Base-by-base conservation (phyloP, 2,329 filamentous ascomycete species). In the Elsinoe arachidis region DNA sequence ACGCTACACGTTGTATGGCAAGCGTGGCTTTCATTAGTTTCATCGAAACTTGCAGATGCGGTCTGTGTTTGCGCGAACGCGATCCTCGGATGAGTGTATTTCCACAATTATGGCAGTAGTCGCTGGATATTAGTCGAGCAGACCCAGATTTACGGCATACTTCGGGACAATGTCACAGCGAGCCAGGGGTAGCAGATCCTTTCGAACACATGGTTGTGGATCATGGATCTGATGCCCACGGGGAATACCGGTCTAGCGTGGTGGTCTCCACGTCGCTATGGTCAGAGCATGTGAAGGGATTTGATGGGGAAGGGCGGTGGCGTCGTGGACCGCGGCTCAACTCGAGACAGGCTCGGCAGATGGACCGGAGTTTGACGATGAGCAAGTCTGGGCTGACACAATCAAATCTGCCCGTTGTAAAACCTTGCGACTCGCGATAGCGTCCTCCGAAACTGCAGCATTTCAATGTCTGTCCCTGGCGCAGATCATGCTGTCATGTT, bases 21-120 rank as follows among this genome's bases (percentile, higher is more conserved):
- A 43, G 38, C 38, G 38, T 43, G 38, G 38, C 38, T 43, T 43
- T 43, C 38, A 43, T 43, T 43, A 43, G 38, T 43, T n/a, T 43
- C 14, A 43, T 43, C 9, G 38, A 3, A 19, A 43, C 19, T 17
- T 15, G 15, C 19, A n/a, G 19, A 10, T 9, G 6, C 38, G 38
- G 38, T 14, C 38, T 26, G 14, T 43, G 5, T 43, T 17, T 14
- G n/a, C 19, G 38, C 38, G 38, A 43, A 19, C 14, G n/a, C 19
- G 38, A 17, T 43, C 38, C 5, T 4, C 14, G n/a, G 38, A 43
- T 43, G 38, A 43, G 12, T 47, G 44, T 17, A 44, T 53, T 47
- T 35, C 14, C 38, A 17, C 38, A 14, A 14, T 14, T 43, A 17
- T 14, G 5, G 38, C 14, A 15, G 19, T 43, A 2, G 15, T 43